These are phyloP conservation scores for Exophiala aquamarina DNA, from an alignment of 2,329 filamentous ascomycete genomes.

Conservation along the genomic window DNA sequence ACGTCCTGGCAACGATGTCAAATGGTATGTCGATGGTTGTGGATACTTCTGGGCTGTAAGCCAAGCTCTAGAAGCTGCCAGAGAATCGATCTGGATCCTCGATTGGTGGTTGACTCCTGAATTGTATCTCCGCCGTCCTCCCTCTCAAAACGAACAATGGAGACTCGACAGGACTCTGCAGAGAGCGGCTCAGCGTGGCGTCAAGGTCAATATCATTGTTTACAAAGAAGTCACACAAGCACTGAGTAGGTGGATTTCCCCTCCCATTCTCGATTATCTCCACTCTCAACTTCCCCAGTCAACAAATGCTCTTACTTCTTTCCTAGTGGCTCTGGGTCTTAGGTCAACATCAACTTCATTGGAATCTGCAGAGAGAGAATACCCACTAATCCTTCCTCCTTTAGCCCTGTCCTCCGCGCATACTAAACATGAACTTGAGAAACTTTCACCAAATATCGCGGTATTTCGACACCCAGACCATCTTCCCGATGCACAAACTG, in stretches of 20 bases:
- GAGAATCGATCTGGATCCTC: slow-evolving; percentile 74
- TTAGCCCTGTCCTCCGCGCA: slow-evolving; percentile 64
- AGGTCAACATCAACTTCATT: slow-evolving; percentile 46
- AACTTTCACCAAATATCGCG: slow-evolving; percentile 76
- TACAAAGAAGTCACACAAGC: slow-evolving; percentile 90
- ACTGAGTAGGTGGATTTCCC: slow-evolving; percentile 64
- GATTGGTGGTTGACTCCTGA: slow-evolving; percentile 89
- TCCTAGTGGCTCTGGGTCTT: slow-evolving; percentile 41
- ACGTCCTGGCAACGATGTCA: slow-evolving; percentile 67
- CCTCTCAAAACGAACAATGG: slow-evolving; percentile 77
- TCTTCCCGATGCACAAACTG: slow-evolving; percentile 67
- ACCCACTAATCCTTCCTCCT: slow-evolving; percentile 44
- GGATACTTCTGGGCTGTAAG: slow-evolving; percentile 83
- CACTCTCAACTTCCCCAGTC: slow-evolving; percentile 43
- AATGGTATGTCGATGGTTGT: slow-evolving; percentile 83
- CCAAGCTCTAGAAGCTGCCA: slow-evolving; percentile 71
- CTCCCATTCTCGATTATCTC: slow-evolving; percentile 43
- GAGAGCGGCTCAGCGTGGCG: slow-evolving; percentile 78
- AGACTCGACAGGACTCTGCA: slow-evolving; percentile 80
- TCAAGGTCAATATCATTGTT: slow-evolving; percentile 80
- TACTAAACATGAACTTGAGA: slow-evolving; percentile 76
- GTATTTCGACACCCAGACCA: slow-evolving; percentile 93
- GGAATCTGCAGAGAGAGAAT: slow-evolving; percentile 45
- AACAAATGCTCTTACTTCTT: slow-evolving; percentile 42
- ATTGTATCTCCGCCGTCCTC: slow-evolving; percentile 77